These are phyloP conservation scores for Paraphoma chrysanthemicola DNA, from an alignment of 2,329 filamentous ascomycete species.

Conservation along the genomic window DNA sequence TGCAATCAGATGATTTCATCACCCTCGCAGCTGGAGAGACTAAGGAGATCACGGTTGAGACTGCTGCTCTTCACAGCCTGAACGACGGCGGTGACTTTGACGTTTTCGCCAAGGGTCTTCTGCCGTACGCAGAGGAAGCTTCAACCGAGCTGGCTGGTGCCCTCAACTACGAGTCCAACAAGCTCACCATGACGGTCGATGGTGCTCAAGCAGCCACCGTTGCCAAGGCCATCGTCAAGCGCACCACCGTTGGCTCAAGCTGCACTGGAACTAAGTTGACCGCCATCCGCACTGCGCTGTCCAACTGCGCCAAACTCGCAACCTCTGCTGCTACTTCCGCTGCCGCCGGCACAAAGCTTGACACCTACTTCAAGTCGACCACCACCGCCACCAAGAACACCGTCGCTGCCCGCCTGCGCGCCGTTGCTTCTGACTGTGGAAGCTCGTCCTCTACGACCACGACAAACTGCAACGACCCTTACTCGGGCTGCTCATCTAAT, in stretches of 20 bases:
- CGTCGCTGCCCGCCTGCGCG: constrained; percentile 35
- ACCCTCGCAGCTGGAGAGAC: constrained; percentile 56
- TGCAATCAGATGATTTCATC: constrained; percentile 60
- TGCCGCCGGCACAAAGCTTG: constrained; percentile 57
- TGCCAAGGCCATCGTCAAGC: constrained; percentile 58
- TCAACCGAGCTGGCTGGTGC: constrained; percentile 63
- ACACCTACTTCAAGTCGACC: constrained; percentile 70
- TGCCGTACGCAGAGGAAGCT: constrained; percentile 50
- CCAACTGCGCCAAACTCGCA: constrained; percentile 63
- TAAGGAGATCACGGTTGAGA: constrained; percentile 62
- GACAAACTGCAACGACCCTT: constrained; percentile 67
- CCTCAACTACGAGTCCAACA: constrained; percentile 66
- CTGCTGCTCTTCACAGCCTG: constrained; percentile 64
- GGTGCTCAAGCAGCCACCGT: constrained; percentile 59
- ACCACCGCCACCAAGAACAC: constrained; percentile 52
- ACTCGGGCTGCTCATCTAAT: constrained; percentile 57
- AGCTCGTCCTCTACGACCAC: constrained; percentile 58
- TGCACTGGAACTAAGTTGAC: constrained; percentile 60
- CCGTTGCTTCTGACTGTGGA: constrained; percentile 63
- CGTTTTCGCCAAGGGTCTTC: constrained; percentile 60
- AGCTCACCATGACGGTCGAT: constrained; percentile 64
- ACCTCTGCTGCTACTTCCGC: constrained; percentile 58
- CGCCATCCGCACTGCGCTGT: constrained; percentile 59
- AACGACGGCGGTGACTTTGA: constrained; percentile 61
- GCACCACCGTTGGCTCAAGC: constrained; percentile 60